phyloP scores from a whole-genome alignment of 768 basidiomycete species.

The Omphalotus guepiniiformis region DNA sequence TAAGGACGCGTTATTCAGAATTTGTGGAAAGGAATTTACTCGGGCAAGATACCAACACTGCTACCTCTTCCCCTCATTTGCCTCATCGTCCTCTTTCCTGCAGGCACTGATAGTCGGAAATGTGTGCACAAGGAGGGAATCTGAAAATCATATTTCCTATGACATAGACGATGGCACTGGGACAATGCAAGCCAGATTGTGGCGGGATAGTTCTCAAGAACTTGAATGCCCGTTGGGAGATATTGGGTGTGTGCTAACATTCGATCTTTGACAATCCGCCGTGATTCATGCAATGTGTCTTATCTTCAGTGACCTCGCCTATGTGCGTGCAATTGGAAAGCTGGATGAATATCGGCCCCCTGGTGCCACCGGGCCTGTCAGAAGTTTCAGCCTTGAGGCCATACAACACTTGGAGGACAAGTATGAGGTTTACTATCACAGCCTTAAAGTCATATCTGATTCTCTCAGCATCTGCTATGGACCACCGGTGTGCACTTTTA shows the following conservation, averaged over 20 bases:
- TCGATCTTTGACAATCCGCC: too few species aligned
- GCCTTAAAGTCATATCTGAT: neutral
- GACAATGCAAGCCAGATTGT: neutral
- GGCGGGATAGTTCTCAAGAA: neutral
- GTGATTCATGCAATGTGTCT: neutral
- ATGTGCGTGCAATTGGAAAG: constrained; percentile 6
- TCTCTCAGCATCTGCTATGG: neutral
- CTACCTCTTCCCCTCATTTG: too few species aligned
- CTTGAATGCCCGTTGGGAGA: neutral
- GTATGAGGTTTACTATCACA: constrained; percentile 3
- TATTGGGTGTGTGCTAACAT: neutral
- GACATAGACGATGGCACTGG: constrained; percentile 4
- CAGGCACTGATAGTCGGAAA: constrained; percentile 1
- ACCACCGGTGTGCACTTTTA: neutral
- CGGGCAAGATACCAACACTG: constrained; percentile 4
- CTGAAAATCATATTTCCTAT: constrained; percentile 1
- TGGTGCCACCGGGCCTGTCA: neutral
- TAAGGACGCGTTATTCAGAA: constrained; percentile 14
- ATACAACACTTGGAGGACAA: neutral
- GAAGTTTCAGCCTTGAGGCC: neutral
- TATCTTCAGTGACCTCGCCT: constrained; percentile 3
- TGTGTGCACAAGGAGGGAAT: neutral
- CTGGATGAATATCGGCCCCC: neutral
- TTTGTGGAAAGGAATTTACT: constrained; percentile 18
- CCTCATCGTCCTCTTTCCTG: neutral